Conservation (phyloP, 306 rosid species). For the Rosa chinensis region DNA sequence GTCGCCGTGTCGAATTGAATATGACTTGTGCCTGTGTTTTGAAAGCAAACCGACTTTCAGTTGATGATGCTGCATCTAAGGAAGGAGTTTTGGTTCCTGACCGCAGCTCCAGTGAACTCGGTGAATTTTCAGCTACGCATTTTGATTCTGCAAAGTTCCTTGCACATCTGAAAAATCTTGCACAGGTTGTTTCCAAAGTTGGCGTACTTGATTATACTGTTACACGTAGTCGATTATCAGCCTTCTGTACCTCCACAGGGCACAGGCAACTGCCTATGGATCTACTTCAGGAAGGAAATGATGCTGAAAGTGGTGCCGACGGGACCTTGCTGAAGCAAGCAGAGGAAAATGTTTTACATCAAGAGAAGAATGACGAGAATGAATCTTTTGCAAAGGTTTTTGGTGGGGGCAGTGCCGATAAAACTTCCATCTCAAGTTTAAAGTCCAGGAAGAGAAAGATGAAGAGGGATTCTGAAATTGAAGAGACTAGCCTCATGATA, state of each 20-base stretch:
- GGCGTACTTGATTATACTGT: slow-evolving; percentile 36
- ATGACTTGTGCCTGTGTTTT: slow-evolving; percentile 42
- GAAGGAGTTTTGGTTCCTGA: slow-evolving; percentile 16
- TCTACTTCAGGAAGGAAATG: slow-evolving; percentile 33
- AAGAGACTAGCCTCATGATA: slow-evolving; percentile 10
- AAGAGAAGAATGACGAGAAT: slow-evolving; percentile 3
- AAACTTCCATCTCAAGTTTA: background rate
- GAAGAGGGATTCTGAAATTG: slow-evolving; percentile 23
- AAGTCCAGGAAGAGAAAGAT: slow-evolving; percentile 32
- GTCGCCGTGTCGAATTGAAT: slow-evolving; percentile 36
- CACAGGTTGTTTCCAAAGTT: slow-evolving; percentile 36
- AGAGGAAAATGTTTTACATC: background rate
- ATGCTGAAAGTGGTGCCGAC: slow-evolving; percentile 16
- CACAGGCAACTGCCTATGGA: slow-evolving; percentile 46
- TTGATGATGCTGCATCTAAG: slow-evolving; percentile 17
- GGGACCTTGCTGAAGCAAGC: background rate
- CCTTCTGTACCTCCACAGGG: slow-evolving; percentile 44
- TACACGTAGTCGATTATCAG: slow-evolving; percentile 39
- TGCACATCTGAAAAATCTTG: slow-evolving; percentile 34
- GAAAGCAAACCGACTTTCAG: slow-evolving; percentile 6
- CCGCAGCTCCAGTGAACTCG: slow-evolving; percentile 22
- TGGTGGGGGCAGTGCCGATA: slow-evolving; percentile 6
- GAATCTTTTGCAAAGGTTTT: background rate
- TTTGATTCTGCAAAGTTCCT: slow-evolving; percentile 39
- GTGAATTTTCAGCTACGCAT: slow-evolving; percentile 34